Evolutionary conservation across 208 protist genomes (phyloP).

Genomic region (Phytomonas sp.): DNA sequence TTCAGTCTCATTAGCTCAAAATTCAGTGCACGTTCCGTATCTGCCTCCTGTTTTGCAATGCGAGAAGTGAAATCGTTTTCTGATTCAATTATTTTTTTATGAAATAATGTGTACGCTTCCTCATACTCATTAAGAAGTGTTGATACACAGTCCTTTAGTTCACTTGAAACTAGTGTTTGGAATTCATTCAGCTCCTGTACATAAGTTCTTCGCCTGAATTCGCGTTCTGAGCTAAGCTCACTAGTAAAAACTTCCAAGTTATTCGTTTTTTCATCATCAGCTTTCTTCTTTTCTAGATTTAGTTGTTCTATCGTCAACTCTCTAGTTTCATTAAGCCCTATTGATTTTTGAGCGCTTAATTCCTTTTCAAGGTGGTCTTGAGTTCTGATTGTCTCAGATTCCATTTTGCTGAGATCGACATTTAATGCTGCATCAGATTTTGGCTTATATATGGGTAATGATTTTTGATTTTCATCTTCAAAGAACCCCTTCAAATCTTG

Average conservation of each 20-base stretch:
- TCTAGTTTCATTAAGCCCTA: neutral
- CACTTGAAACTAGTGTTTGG: conserved; percentile 2
- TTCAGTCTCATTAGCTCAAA: conserved; percentile 14
- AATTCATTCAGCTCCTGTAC: conserved; percentile 22
- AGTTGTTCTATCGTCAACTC: conserved; percentile 18
- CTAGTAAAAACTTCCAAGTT: conserved; percentile 29
- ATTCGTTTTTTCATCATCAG: conserved; percentile 22
- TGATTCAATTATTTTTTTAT: conserved; percentile 17
- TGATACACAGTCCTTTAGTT: conserved; percentile 17
- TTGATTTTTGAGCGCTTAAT: neutral
- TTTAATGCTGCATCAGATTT: neutral
- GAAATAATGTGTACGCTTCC: conserved; percentile 16
- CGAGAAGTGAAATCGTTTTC: conserved; percentile 19
- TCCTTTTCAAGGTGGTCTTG: neutral
- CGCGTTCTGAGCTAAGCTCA: conserved; percentile 23
- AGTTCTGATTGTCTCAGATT: neutral
- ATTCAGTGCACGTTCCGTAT: conserved; percentile 18
- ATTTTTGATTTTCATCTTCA: neutral
- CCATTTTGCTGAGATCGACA: neutral
- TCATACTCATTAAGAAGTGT: conserved; percentile 22
- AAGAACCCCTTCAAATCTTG: neutral
- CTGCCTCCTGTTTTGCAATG: conserved; percentile 15
- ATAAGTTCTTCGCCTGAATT: conserved; percentile 28
- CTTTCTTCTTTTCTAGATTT: conserved; percentile 29
- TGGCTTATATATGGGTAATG: neutral